phyloP scores from a whole-genome alignment of 139 green algal species.

The Chlamydomonas sphaeroides region DNA sequence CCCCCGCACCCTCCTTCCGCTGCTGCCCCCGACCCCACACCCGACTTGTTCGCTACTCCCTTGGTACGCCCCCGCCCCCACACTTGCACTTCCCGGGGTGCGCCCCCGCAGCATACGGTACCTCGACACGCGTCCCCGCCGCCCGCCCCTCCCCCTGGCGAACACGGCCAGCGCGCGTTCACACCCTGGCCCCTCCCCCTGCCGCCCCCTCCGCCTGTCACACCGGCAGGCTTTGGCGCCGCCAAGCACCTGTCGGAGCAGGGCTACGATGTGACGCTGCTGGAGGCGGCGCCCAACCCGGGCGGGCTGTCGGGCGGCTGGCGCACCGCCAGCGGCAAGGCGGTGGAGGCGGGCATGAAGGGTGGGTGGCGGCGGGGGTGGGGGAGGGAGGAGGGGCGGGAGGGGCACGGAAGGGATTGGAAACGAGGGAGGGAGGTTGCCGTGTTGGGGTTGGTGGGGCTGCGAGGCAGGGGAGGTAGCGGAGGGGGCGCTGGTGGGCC shows the following conservation, averaged over 20 bases:
- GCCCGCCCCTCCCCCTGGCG: too few species aligned
- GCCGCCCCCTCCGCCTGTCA: too few species aligned
- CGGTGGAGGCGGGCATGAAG: slow-evolving; percentile 92
- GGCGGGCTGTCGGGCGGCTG: slow-evolving; percentile 47
- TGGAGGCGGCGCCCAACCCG: slow-evolving; percentile 82
- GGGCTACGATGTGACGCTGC: slow-evolving; percentile 80
- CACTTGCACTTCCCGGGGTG: too few species aligned
- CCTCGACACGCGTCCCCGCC: too few species aligned
- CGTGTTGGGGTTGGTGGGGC: too few species aligned
- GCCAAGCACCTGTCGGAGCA: slow-evolving; percentile 82
- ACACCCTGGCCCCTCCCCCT: neutral
- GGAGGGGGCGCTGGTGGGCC: neutral
- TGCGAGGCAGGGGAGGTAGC: too few species aligned
- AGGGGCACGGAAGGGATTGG: neutral
- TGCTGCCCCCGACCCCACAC: too few species aligned
- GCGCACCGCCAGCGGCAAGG: slow-evolving; percentile 67
- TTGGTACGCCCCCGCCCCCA: too few species aligned
- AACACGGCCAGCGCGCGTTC: too few species aligned
- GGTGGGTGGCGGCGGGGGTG: slow-evolving; percentile 29
- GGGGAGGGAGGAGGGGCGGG: neutral
- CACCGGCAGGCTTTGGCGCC: slow-evolving; percentile 89
- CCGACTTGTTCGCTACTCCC: too few species aligned
- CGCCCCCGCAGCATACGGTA: too few species aligned
- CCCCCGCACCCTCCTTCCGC: too few species aligned
- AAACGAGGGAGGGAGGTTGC: neutral